A percentile compares a stretch with the other conserved stretches of the same genome.
phyloP scores from a whole-genome alignment of 371 early-diverging fungal species.

The Syncephalastrum sp. region DNA sequence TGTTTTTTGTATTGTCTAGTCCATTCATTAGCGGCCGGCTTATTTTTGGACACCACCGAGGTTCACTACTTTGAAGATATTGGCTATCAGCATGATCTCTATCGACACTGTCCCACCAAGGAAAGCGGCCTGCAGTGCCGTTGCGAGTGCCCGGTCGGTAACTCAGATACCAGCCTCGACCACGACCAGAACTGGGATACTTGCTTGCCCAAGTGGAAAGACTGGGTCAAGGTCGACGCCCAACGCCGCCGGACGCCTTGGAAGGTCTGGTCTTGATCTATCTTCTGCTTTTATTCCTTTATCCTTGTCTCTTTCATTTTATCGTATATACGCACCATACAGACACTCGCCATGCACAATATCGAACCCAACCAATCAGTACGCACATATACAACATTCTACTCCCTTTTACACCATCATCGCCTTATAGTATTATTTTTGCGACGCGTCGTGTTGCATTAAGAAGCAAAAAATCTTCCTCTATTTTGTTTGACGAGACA shows the following conservation, averaged over 20 bases:
- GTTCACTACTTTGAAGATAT: conserved; percentile 94
- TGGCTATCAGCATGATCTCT: conserved; percentile 79
- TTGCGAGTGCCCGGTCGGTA: conserved; percentile 47
- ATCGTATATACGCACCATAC: too few relatives aligned
- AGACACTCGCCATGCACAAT: too few relatives aligned
- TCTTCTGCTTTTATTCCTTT: too few relatives aligned
- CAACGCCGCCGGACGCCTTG: conserved; percentile 13
- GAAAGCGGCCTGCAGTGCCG: conserved; percentile 35
- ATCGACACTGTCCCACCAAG: conserved; percentile 69
- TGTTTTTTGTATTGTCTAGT: conserved; percentile 37
- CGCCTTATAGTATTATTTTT: too few relatives aligned
- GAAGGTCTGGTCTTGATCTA: conserved; percentile 15
- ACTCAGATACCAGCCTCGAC: conserved; percentile 39
- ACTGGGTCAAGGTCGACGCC: conserved; percentile 29
- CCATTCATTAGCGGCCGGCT: conserved; percentile 87
- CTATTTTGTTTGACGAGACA: too few relatives aligned
- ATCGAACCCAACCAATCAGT: too few relatives aligned
- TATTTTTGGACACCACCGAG: conserved; percentile 79
- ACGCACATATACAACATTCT: too few relatives aligned
- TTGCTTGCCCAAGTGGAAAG: conserved; percentile 43
- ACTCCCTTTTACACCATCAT: too few relatives aligned
- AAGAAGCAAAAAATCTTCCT: too few relatives aligned
- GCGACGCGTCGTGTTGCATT: too few relatives aligned
- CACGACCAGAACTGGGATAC: conserved; percentile 44
- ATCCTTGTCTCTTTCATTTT: too few relatives aligned